These are phyloP conservation scores for Colletotrichum sp. DNA, from an alignment of 2,329 filamentous ascomycete species.

Conservation along the genomic window DNA sequence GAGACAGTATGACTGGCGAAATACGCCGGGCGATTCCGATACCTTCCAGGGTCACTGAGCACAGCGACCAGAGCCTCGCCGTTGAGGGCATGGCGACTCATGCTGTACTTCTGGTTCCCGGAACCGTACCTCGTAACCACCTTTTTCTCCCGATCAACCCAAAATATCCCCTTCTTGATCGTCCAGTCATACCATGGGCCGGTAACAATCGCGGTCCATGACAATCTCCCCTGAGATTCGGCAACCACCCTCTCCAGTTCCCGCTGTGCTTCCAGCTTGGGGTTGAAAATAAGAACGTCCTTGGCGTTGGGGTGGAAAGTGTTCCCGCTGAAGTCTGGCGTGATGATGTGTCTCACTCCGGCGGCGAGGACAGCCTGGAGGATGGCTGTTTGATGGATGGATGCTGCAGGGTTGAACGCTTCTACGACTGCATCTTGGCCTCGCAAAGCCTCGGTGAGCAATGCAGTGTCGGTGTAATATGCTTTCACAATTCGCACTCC, in stretches of 20 bases:
- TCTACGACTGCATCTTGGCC: slow-evolving; percentile 37
- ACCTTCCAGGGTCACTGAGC: not conserved
- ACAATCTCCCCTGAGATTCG: not conserved
- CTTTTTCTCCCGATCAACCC: slow-evolving; percentile 15
- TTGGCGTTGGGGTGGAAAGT: slow-evolving; percentile 19
- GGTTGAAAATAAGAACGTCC: slow-evolving; percentile 17
- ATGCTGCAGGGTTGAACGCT: slow-evolving; percentile 27
- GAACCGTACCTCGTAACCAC: slow-evolving; percentile 17
- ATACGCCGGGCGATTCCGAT: not conserved
- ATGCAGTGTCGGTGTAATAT: slow-evolving; percentile 49
- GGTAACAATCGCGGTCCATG: slow-evolving; percentile 25
- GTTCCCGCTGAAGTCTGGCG: slow-evolving; percentile 26
- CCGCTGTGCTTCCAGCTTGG: slow-evolving; percentile 22
- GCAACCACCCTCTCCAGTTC: slow-evolving; percentile 25
- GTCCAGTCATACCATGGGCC: slow-evolving; percentile 26
- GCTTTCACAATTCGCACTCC: slow-evolving; percentile 40
- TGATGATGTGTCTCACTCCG: slow-evolving; percentile 22
- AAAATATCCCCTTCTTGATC: slow-evolving; percentile 23
- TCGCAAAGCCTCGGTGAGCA: slow-evolving; percentile 29
- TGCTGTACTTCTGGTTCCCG: slow-evolving; percentile 3
- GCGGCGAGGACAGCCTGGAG: slow-evolving; percentile 22
- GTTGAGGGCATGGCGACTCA: slow-evolving; percentile 1
- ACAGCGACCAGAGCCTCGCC: slow-evolving; percentile 17
- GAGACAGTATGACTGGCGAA: slow-evolving; percentile 10
- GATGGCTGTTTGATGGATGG: slow-evolving; percentile 21